Evolutionary conservation across 1,284 basidiomycete genomes (phyloP), one percentile per base, ranked within the genome.

Genomic region (Chondrostereum purpureum): DNA sequence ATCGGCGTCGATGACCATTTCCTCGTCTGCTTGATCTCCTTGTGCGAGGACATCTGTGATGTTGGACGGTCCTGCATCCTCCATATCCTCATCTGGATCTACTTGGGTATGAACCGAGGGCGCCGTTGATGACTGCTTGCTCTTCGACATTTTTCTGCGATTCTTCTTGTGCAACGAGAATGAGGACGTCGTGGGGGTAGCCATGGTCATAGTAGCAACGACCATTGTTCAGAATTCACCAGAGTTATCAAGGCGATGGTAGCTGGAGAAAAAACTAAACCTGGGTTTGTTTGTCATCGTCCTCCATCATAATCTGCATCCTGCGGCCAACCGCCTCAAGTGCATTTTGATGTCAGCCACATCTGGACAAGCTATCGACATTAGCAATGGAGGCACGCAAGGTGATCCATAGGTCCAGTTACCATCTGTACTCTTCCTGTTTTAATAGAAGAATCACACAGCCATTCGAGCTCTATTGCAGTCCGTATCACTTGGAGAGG

Each of bases 1-100:
- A 52, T 79, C 71, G 10, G 66, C 59, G 42, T 82, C 78, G 47
- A 86, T 83, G 69, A 80, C 76, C 22, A 86, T 58, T 33, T 78
- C 78, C 46, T 82, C 80, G 54, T 82, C 80, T 22, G 66, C 69
- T 3, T 49, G 60, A 16, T 49, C 50, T 51, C 8, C n/a, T 16
- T 31, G 35, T 43, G 23, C 41, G 19, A 48, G 23, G 5, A 31
- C 20, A 27, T 48, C 47, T 10, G 52, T 51, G 27, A 46, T 50
- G 40, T 39, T 50, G 47, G 50, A 50, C 50, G 45, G 52, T 42
- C 44, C n/a, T 49, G 50, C 35, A 48, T 57, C 59, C 40, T 61
- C 54, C 65, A 73, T 70, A 17, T 65, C 64, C 37, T 66, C 58
- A 51, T 73, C 69, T 21, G 54, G 49, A 34, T 51, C 53, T 17